These are phyloP conservation scores for Neltuma alba DNA, from an alignment of 306 rosid genomes.

Conservation along the genomic window DNA sequence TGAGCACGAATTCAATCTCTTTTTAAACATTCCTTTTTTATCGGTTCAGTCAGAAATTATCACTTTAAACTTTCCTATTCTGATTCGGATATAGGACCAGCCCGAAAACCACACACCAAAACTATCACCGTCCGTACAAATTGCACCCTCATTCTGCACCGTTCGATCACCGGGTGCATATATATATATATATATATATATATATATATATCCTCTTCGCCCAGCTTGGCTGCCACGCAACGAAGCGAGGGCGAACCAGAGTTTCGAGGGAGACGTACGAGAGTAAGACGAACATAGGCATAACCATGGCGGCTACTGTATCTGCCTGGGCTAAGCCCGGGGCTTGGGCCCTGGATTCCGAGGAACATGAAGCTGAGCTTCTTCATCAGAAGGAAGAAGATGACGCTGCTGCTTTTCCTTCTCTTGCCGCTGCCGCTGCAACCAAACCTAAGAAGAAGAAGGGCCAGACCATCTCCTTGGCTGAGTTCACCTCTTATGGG, in stretches of 20 bases:
- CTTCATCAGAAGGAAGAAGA: constrained; percentile 48
- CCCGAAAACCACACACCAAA: too few relatives aligned
- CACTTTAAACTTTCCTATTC: too few relatives aligned
- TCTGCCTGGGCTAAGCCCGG: constrained; percentile 94
- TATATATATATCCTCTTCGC: neutral
- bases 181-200: neutral
- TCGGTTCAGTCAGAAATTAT: too few relatives aligned
- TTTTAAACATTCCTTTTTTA: too few relatives aligned
- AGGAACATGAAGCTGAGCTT: constrained; percentile 76
- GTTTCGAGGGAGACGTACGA: neutral
- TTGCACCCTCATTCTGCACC: neutral
- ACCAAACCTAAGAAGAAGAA: constrained; percentile 89
- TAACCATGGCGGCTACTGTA: constrained; percentile 83
- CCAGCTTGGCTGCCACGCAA: neutral
- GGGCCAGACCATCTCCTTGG: constrained; percentile 57
- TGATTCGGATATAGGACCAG: too few relatives aligned
- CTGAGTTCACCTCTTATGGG: constrained; percentile 61
- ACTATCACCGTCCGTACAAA: too few relatives aligned
- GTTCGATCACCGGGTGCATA: constrained; percentile 32
- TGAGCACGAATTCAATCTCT: too few relatives aligned
- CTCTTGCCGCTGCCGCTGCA: constrained; percentile 81
- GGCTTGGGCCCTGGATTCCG: constrained; percentile 94
- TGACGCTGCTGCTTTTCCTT: constrained; percentile 47
- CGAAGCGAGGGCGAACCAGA: neutral
- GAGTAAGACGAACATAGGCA: constrained; percentile 1